Conservation (phyloP, 2,329 filamentous ascomycete genomes). For the Cladophialophora psammophila region DNA sequence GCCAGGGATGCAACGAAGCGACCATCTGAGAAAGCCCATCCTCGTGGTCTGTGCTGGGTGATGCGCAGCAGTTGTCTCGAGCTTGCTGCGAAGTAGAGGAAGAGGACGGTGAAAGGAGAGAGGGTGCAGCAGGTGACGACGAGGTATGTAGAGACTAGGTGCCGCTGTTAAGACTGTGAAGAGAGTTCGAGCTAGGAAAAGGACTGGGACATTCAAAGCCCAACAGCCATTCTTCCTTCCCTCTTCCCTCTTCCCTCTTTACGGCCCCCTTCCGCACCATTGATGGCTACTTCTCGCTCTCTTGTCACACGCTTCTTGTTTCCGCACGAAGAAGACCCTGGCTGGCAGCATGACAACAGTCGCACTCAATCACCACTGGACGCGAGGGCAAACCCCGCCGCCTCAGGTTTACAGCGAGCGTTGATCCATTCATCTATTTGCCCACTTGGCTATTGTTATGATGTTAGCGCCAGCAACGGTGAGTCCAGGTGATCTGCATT, state of each 20-base stretch:
- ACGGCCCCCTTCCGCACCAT: not conserved
- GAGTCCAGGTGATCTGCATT: slow-evolving; percentile 18
- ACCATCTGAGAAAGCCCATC: slow-evolving; percentile 36
- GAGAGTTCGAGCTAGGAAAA: not conserved
- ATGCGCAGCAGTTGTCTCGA: not conserved
- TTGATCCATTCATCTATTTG: slow-evolving; percentile 1
- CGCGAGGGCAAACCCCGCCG: not conserved
- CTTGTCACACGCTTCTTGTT: not conserved
- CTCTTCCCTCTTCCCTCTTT: not conserved
- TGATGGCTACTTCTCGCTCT: slow-evolving; percentile 7
- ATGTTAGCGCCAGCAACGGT: slow-evolving; percentile 13
- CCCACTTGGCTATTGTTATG: not conserved
- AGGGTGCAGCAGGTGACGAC: not conserved
- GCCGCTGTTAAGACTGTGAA: not conserved
- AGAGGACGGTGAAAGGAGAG: not conserved
- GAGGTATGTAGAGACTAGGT: slow-evolving; percentile 10
- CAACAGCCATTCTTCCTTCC: not conserved
- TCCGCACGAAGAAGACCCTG: not conserved
- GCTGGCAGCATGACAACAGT: slow-evolving; percentile 6
- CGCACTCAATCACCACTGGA: slow-evolving; percentile 2
- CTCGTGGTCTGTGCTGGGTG: not conserved
- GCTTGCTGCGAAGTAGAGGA: not conserved
- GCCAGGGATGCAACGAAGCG: slow-evolving; percentile 40
- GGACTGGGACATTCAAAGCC: slow-evolving; percentile 1
- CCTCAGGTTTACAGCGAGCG: not conserved